These are phyloP conservation scores for Haplosporangium gracile DNA, from an alignment of 192 early-diverging fungal species.

Conservation along the genomic window DNA sequence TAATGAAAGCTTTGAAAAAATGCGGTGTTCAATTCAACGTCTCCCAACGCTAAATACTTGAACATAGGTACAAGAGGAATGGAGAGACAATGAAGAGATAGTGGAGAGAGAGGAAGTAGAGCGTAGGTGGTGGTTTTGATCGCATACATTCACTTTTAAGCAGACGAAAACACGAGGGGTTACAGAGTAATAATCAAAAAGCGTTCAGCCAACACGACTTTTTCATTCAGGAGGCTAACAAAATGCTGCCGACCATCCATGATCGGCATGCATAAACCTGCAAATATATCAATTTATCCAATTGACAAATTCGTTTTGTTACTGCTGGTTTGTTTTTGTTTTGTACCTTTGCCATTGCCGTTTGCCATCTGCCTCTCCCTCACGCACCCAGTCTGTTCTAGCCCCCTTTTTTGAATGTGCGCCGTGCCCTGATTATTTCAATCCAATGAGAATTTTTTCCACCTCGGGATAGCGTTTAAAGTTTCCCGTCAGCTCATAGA, in stretches of 20 bases:
- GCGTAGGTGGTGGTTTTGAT: no score
- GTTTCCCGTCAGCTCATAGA: neutral
- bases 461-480: neutral
- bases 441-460: conserved; percentile 5
- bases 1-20: neutral
- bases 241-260: no score
- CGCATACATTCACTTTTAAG: no score
- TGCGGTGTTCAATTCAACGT: neutral
- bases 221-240: no score
- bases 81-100: no score
- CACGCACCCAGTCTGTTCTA: neutral
- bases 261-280: no score
- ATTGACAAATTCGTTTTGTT: neutral
- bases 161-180: no score
- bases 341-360: neutral
- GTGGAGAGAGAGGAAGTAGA: no score
- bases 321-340: neutral
- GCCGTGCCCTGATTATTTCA: neutral
- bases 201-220: no score
- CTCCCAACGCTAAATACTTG: neutral
- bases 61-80: neutral
- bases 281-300: no score
- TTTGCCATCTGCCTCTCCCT: neutral
- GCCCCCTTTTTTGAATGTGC: neutral
- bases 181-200: no score